Percentiles rank a stretch among this genome's conserved stretches.
phyloP scores from a whole-genome alignment of 2,329 filamentous ascomycete genomes.

The Thielaviopsis ethacetica region DNA sequence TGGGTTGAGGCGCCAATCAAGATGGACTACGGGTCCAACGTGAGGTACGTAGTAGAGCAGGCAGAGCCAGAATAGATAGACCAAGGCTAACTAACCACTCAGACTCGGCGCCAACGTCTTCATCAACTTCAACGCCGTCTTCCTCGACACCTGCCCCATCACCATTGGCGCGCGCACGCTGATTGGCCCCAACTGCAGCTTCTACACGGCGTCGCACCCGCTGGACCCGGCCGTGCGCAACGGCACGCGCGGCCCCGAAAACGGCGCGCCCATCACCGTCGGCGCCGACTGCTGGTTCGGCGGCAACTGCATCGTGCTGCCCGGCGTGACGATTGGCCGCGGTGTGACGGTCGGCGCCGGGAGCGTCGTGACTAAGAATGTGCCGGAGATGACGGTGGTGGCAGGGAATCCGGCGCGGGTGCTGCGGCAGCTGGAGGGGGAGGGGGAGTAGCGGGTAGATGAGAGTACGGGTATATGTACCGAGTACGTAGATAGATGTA shows the following conservation, averaged over 20 bases:
- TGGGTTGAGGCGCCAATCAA: conserved; percentile 55
- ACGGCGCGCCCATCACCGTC: conserved; percentile 55
- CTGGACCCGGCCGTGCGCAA: conserved; percentile 59
- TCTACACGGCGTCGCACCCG: conserved; percentile 64
- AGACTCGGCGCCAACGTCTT: conserved; percentile 54
- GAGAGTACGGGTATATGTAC: too few relatives aligned
- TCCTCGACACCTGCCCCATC: conserved; percentile 62
- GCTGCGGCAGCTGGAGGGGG: conserved; percentile 18
- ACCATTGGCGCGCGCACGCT: conserved; percentile 62
- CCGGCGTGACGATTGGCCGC: conserved; percentile 62
- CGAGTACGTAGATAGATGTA: too few relatives aligned
- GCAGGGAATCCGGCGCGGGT: conserved; percentile 52
- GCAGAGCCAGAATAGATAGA: not conserved
- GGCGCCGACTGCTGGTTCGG: conserved; percentile 73
- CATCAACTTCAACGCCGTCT: conserved; percentile 57
- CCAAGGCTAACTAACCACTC: not conserved
- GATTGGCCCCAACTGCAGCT: conserved; percentile 59
- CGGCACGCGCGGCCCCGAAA: conserved; percentile 59
- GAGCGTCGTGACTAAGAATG: conserved; percentile 66
- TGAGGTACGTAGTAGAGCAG: conserved; percentile 28
- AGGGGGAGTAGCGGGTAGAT: too few relatives aligned
- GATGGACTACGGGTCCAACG: conserved; percentile 64
- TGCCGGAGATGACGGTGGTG: conserved; percentile 45
- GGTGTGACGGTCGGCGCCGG: conserved; percentile 64
- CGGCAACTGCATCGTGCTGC: conserved; percentile 52